phyloP scores from a whole-genome alignment of 2,329 filamentous ascomycete genomes.

The Colletotrichum cordylinicola region DNA sequence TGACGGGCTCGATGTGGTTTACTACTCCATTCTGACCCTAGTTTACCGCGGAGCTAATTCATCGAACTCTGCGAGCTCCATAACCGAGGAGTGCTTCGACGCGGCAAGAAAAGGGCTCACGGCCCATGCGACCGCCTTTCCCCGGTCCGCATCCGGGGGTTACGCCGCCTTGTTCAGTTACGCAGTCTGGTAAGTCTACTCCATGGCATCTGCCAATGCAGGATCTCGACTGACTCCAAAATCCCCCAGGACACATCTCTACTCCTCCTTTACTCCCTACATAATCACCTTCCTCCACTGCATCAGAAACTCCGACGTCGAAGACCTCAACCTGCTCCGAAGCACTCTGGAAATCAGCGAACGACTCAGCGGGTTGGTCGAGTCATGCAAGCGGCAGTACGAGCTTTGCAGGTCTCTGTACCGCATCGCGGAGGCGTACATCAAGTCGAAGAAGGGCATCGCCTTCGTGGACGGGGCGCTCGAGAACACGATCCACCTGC shows the following conservation, averaged over 20 bases:
- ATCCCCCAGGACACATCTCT: conserved; percentile 23
- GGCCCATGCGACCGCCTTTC: conserved; percentile 20
- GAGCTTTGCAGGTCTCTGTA: conserved; percentile 1
- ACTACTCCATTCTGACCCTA: conserved; percentile 26
- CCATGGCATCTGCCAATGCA: not conserved
- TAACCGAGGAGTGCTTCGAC: conserved; percentile 23
- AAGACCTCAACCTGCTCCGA: conserved; percentile 10
- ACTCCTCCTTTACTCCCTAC: conserved; percentile 27
- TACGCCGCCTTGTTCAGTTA: conserved; percentile 20
- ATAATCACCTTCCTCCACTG: conserved; percentile 26
- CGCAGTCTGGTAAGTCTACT: conserved; percentile 23
- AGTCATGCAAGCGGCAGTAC: conserved; percentile 2
- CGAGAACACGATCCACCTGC: not conserved
- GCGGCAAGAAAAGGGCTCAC: conserved; percentile 22
- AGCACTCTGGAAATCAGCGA: conserved; percentile 2
- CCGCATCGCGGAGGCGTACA: conserved; percentile 10
- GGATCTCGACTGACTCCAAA: not conserved
- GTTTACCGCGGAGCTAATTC: conserved; percentile 18
- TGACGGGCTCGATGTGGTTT: conserved; percentile 23
- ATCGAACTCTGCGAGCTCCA: conserved; percentile 16
- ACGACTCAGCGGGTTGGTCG: not conserved
- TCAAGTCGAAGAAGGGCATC: not conserved
- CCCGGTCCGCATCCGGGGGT: conserved; percentile 6
- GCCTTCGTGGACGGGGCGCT: not conserved
- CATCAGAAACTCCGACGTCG: conserved; percentile 11